Percentiles rank a stretch among this genome's conserved stretches.
Evolutionary conservation across 768 basidiomycete genomes (phyloP).

Genomic region (Boletus rex-veris): DNA sequence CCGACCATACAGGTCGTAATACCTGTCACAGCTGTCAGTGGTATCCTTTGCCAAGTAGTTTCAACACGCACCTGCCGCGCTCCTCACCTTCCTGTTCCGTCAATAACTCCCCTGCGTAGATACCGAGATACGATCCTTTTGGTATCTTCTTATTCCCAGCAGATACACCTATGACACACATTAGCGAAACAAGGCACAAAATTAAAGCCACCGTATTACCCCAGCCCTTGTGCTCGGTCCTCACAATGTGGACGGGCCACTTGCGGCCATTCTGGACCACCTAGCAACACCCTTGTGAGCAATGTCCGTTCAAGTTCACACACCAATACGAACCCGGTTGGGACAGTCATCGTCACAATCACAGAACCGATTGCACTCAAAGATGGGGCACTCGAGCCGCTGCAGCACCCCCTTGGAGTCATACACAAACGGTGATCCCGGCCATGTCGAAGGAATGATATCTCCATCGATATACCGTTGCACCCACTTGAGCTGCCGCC

Average conservation of each 20-base stretch:
- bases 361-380: slow-evolving; percentile 85
- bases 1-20: slow-evolving; percentile 69
- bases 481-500: slow-evolving; percentile 46
- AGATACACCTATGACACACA: slow-evolving; percentile 56
- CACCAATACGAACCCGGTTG: slow-evolving; percentile 56
- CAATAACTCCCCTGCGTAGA: slow-evolving; percentile 83
- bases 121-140: slow-evolving; percentile 69
- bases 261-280: slow-evolving; percentile 81
- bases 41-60: neutral
- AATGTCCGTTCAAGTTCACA: neutral
- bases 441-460: slow-evolving; percentile 30
- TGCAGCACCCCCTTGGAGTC: slow-evolving; percentile 57
- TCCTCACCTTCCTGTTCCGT: slow-evolving; percentile 62
- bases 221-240: slow-evolving; percentile 82
- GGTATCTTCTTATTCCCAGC: slow-evolving; percentile 62
- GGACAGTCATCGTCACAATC: slow-evolving; percentile 76
- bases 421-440: slow-evolving; percentile 62
- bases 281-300: slow-evolving; percentile 34
- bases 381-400: slow-evolving; percentile 56
- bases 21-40: slow-evolving; percentile 36
- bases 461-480: slow-evolving; percentile 17
- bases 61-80: slow-evolving; percentile 60
- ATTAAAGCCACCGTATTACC: slow-evolving; percentile 42
- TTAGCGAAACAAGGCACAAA: neutral
- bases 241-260: slow-evolving; percentile 56